These are phyloP conservation scores for Lantana camara DNA, from an alignment of 257 asterid species.

Conservation along the genomic window DNA sequence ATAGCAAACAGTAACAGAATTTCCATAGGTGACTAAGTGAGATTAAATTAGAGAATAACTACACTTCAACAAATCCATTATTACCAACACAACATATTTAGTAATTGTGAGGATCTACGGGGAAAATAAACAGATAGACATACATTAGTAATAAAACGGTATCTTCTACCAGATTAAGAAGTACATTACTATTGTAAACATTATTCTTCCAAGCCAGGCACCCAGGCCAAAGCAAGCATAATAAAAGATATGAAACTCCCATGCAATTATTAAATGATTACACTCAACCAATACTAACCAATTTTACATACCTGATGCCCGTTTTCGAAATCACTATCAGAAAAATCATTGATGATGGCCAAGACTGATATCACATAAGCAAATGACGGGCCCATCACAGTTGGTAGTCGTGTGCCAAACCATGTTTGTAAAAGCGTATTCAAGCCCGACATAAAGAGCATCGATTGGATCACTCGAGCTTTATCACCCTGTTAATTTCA, in stretches of 20 bases:
- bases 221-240: not conserved
- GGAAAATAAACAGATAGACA: no score
- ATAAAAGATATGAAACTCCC: constrained; percentile 11
- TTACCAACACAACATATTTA: not conserved
- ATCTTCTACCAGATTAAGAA: constrained; percentile 7
- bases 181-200: constrained; percentile 5
- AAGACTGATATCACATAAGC: constrained; percentile 76
- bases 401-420: constrained; percentile 94
- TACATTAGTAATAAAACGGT: not conserved
- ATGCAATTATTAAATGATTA: not conserved
- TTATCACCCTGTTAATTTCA: constrained; percentile 67
- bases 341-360: constrained; percentile 67
- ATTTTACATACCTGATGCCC: constrained; percentile 67
- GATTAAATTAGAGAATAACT: not conserved
- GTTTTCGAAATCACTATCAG: constrained; percentile 38
- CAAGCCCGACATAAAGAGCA: constrained; percentile 91
- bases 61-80: not conserved
- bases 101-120: not conserved
- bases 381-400: constrained; percentile 95
- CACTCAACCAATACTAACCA: constrained; percentile 13
- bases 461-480: constrained; percentile 88
- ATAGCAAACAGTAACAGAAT: not conserved
- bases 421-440: constrained; percentile 90
- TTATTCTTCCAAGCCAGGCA: not conserved
- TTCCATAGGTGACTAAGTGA: not conserved